Evolutionary conservation across 768 basidiomycete genomes (phyloP), one percentile per base, ranked within the genome.

Genomic region (Mycena kentingensis): DNA sequence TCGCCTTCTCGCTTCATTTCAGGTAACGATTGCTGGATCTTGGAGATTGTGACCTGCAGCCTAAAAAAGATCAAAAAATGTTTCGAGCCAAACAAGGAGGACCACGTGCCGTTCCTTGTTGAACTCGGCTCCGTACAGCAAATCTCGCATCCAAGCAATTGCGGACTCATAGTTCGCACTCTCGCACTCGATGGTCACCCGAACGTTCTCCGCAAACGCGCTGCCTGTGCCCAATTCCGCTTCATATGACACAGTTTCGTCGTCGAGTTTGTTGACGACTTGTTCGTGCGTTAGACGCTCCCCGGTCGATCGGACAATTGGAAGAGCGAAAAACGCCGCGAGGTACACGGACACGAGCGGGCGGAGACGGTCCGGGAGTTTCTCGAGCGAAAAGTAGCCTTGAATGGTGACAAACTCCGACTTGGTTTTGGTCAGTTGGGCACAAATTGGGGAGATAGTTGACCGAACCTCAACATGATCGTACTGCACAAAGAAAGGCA

Each of bases 401-500:
- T 88, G 80, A 27, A 98, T 73, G 16, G 84, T 82, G 51, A 98
- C 84, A 67, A 99, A 98, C 63, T 96, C 93, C 7, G 96, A 98
- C 90, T 97, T 56, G 41, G 31, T 32, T 57, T 52, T 25, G 43
- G 28, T 42, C 15, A 34, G 53, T n/a, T n/a, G n/a, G n/a, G n/a
- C n/a, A n/a, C n/a, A n/a, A n/a, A n/a, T n/a, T n/a, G n/a, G n/a
- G n/a, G n/a, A n/a, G n/a, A n/a, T n/a, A n/a, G n/a, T n/a, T n/a
- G 19, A n/a, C n/a, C 70, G 35, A 43, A 90, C 94, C 75, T 93
- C 82, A 42, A 96, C 93, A 67, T 95, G 91, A 62, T 97, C 90
- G 63, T 92, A 99, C 64, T 97, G 88, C 10, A 96, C 83, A 65
- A 94, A 95, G 73, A 93, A 95, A 5, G 96, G 84, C 28, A 95